A percentile compares a stretch with the other conserved stretches of the same genome.
phyloP scores from a whole-genome alignment of 2,329 filamentous ascomycete species.

The Trichoderma sp. region DNA sequence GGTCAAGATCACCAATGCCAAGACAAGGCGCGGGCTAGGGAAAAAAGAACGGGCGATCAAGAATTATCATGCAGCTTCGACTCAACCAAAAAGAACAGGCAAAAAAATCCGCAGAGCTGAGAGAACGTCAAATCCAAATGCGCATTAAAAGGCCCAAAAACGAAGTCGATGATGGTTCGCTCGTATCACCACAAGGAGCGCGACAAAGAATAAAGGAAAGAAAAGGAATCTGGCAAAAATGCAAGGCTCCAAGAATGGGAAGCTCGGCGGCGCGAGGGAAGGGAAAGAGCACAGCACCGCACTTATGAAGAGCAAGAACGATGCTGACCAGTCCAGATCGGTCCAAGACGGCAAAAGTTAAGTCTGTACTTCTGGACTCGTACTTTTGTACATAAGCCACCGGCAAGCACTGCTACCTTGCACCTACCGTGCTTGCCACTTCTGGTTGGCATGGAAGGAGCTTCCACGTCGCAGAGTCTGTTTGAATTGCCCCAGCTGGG shows the following conservation, averaged over 20 bases:
- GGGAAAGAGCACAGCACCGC: neutral
- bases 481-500: neutral
- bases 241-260: neutral
- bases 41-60: neutral
- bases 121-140: neutral
- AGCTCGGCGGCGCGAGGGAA: neutral
- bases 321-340: neutral
- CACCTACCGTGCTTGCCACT: constrained; percentile 1
- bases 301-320: neutral
- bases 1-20: constrained; percentile 3
- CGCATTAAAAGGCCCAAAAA: neutral
- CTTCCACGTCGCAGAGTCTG: neutral
- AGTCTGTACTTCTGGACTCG: neutral
- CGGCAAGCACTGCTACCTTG: constrained; percentile 3
- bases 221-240: constrained; percentile 4
- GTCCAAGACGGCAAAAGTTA: neutral
- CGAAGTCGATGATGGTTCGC: neutral
- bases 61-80: neutral
- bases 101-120: neutral
- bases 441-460: constrained; percentile 15
- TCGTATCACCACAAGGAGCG: neutral
- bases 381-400: neutral
- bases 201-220: neutral
- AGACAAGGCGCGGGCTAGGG: neutral
- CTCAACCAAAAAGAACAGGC: neutral